A percentile compares a stretch with the other conserved stretches of the same genome.
These are phyloP conservation scores for Sporothrix globosa DNA, from an alignment of 2,329 filamentous ascomycete species.

Conservation along the genomic window DNA sequence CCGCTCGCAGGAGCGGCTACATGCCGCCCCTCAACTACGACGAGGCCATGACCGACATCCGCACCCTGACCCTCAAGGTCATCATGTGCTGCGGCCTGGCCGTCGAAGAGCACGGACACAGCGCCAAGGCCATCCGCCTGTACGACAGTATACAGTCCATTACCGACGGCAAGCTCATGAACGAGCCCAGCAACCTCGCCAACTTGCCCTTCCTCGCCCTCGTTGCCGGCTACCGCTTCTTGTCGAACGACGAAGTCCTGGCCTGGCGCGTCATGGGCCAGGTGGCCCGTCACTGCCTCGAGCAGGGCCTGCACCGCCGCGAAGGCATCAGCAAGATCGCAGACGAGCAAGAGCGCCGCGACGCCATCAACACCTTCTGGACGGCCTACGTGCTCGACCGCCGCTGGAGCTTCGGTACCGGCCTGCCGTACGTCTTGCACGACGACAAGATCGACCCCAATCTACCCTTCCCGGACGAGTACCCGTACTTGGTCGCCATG, in stretches of 20 bases:
- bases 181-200: constrained; percentile 53
- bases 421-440: constrained; percentile 53
- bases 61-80: constrained; percentile 71
- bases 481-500: constrained; percentile 80
- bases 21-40: constrained; percentile 43
- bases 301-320: constrained; percentile 58
- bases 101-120: constrained; percentile 78
- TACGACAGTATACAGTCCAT: constrained; percentile 76
- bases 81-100: constrained; percentile 77
- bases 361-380: constrained; percentile 52
- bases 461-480: constrained; percentile 61
- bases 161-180: constrained; percentile 67
- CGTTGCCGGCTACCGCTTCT: constrained; percentile 72
- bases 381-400: constrained; percentile 56
- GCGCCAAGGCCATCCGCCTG: constrained; percentile 70
- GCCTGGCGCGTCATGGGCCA: constrained; percentile 88
- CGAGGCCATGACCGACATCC: constrained; percentile 50
- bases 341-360: constrained; percentile 40
- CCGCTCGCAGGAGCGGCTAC: constrained; percentile 43
- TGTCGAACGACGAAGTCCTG: constrained; percentile 81
- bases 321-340: constrained; percentile 48
- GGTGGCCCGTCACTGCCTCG: constrained; percentile 60
- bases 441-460: constrained; percentile 55
- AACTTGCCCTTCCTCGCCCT: constrained; percentile 58
- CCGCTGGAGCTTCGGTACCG: constrained; percentile 57